Percentiles rank a stretch among this genome's conserved stretches.
Conservation (phyloP, 495 filamentous ascomycete species). For the Talaromyces ruber region DNA sequence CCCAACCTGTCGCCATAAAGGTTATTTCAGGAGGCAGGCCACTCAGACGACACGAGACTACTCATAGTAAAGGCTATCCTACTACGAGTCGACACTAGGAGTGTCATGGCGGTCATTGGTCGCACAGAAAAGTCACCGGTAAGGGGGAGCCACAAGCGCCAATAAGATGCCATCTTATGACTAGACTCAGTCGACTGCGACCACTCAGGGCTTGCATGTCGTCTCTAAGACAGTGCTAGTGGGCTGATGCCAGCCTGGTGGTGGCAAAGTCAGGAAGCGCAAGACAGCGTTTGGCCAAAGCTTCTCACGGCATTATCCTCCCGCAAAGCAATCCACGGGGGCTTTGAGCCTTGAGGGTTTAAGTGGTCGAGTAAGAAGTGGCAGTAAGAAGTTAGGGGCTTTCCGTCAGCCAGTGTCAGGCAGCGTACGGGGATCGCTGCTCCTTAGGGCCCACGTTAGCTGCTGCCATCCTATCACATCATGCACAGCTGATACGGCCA, state of each 20-base stretch:
- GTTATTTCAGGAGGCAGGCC: neutral
- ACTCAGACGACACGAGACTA: neutral
- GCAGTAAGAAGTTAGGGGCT: neutral
- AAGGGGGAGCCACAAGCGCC: neutral
- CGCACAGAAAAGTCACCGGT: neutral
- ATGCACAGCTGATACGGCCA: neutral
- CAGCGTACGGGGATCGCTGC: neutral
- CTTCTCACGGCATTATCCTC: neutral
- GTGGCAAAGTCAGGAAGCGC: neutral
- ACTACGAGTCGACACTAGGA: no score
- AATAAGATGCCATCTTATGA: neutral
- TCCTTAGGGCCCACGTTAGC: conserved; percentile 1
- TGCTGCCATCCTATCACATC: neutral
- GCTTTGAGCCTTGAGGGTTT: neutral
- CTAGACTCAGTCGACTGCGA: neutral
- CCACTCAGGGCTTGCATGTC: no score
- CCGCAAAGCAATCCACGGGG: neutral
- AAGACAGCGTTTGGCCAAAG: neutral
- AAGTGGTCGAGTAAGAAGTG: no score
- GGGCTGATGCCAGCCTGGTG: no score
- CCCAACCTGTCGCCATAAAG: neutral
- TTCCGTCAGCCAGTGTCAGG: neutral
- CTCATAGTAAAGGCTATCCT: neutral
- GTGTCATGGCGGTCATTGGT: neutral
- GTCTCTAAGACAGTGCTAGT: no score